phyloP scores from a whole-genome alignment of 352 stramenopile species.

The Globisporangium perplexum region DNA sequence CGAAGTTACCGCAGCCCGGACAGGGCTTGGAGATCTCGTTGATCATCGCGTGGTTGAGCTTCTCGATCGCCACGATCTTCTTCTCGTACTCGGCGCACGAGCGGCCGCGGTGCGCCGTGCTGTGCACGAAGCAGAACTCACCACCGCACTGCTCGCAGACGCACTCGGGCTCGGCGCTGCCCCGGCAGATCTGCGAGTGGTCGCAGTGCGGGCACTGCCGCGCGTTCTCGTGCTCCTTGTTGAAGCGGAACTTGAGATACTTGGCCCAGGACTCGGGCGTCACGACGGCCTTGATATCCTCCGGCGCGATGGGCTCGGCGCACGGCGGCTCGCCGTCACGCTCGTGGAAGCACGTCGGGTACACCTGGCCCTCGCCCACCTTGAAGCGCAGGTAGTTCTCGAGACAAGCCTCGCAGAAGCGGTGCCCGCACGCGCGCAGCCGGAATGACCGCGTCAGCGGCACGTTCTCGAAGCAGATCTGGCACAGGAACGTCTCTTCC shows the following conservation, averaged over 20 bases:
- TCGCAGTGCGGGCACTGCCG: constrained; percentile 58
- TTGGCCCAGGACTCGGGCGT: constrained; percentile 52
- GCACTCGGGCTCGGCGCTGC: constrained; percentile 35
- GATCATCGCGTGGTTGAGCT: constrained; percentile 76
- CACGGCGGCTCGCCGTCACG: constrained; percentile 29
- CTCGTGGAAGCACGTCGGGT: constrained; percentile 61
- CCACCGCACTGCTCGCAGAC: constrained; percentile 32
- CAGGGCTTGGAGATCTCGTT: constrained; percentile 81
- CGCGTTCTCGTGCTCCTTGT: constrained; percentile 57
- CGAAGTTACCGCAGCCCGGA: constrained; percentile 81
- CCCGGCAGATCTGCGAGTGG: constrained; percentile 46
- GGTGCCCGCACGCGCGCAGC: constrained; percentile 44
- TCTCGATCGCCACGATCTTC: constrained; percentile 71
- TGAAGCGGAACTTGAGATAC: constrained; percentile 85
- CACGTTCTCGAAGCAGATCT: constrained; percentile 73
- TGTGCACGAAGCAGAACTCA: constrained; percentile 87
- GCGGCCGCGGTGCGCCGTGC: constrained; percentile 65
- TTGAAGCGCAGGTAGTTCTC: constrained; percentile 67
- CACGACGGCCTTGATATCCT: constrained; percentile 47
- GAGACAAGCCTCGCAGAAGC: constrained; percentile 58
- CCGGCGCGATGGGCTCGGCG: constrained; percentile 25
- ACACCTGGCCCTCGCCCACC: constrained; percentile 63
- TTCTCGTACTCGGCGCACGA: constrained; percentile 77
- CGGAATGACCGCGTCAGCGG: constrained; percentile 25
- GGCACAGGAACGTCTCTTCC: constrained; percentile 67